These are phyloP conservation scores for Xylaria sp. DNA, from an alignment of 2,329 filamentous ascomycete genomes.

Conservation along the genomic window DNA sequence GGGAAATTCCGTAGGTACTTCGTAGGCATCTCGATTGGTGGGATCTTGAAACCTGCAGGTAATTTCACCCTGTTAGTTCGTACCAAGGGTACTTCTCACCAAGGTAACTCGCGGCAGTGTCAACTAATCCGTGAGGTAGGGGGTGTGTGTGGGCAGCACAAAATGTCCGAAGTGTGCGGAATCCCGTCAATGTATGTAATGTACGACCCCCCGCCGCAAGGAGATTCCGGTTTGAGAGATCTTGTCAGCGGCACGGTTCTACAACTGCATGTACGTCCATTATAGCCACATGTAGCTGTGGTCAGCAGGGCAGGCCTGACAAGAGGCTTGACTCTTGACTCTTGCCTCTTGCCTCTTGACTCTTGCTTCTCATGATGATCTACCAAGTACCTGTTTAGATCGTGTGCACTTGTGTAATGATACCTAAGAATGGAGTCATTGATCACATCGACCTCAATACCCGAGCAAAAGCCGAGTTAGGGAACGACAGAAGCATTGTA, in stretches of 20 bases:
- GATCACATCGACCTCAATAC: neutral
- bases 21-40: constrained; percentile 8
- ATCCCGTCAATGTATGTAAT: neutral
- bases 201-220: neutral
- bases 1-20: no score
- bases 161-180: neutral
- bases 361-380: neutral
- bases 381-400: neutral
- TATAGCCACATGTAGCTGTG: constrained; percentile 16
- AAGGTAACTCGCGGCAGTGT: neutral
- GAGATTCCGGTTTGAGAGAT: neutral
- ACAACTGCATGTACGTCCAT: constrained; percentile 5
- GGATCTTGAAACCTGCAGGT: constrained; percentile 11
- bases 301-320: constrained; percentile 16
- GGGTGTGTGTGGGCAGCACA: neutral
- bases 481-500: neutral
- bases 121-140: no score
- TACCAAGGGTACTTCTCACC: neutral
- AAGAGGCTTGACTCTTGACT: constrained; percentile 3
- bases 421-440: neutral
- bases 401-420: neutral
- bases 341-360: neutral
- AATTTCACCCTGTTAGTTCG: constrained; percentile 11
- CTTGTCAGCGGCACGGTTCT: neutral
- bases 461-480: neutral